phyloP scores from a whole-genome alignment of 139 green algal genomes.

The Chlamydomonas incerta region DNA sequence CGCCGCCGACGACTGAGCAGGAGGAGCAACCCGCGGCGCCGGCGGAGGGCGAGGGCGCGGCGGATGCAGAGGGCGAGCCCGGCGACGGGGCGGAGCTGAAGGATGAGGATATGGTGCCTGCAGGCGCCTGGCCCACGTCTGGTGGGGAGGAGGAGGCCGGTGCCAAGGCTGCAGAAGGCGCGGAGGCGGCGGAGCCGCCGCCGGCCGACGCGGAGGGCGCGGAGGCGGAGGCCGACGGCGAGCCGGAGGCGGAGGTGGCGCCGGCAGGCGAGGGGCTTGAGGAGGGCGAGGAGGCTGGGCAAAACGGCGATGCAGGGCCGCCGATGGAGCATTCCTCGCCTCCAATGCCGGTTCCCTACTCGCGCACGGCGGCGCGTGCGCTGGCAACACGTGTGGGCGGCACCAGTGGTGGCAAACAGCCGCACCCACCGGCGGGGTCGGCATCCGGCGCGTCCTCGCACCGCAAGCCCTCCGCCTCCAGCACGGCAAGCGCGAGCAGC shows the following conservation, averaged over 20 bases:
- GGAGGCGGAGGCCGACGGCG: not conserved
- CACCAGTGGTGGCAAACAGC: not conserved
- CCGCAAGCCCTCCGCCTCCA: too few species aligned
- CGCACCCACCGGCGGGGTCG: not conserved
- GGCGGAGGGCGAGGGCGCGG: not conserved
- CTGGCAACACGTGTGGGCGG: not conserved
- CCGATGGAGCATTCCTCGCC: not conserved
- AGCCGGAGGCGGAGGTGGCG: not conserved
- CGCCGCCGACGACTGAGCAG: not conserved
- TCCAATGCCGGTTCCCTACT: slow-evolving; percentile 15
- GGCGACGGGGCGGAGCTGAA: not conserved
- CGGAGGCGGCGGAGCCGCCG: too few species aligned
- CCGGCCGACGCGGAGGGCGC: not conserved
- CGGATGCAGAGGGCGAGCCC: not conserved
- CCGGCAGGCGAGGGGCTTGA: not conserved
- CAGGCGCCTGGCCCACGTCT: not conserved
- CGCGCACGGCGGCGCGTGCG: slow-evolving; percentile 7
- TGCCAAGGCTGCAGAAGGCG: too few species aligned
- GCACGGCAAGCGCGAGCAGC: too few species aligned
- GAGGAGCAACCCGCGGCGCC: not conserved
- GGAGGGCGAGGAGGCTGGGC: not conserved
- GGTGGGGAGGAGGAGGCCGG: too few species aligned
- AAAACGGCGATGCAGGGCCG: not conserved
- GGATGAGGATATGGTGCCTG: not conserved
- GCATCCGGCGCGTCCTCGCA: too few species aligned